phyloP scores from a whole-genome alignment of 2,329 filamentous ascomycete genomes.

The Pseudopyrenochaeta lycopersici region DNA sequence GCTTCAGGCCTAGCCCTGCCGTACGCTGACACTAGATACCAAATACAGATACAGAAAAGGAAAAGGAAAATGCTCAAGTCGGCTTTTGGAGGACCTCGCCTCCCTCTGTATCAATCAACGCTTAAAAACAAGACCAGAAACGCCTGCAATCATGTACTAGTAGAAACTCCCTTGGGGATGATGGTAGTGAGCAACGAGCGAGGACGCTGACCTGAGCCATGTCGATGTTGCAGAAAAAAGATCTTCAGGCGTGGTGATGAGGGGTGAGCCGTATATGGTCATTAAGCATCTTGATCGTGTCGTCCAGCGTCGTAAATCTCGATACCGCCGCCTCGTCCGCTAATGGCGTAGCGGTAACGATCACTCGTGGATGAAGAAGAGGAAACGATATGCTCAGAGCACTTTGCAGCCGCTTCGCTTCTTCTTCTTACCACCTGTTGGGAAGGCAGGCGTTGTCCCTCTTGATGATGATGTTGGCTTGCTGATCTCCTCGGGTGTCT shows the following conservation, averaged over 20 bases:
- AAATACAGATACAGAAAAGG: conserved; percentile 46
- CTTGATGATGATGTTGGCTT: conserved; percentile 20
- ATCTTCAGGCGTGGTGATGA: conserved; percentile 37
- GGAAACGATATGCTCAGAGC: conserved; percentile 36
- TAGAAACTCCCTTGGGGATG: conserved; percentile 19
- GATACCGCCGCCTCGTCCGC: conserved; percentile 33
- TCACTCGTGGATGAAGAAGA: conserved; percentile 19
- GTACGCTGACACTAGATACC: conserved; percentile 38
- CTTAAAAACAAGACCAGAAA: conserved; percentile 26
- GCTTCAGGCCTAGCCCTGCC: conserved; percentile 7
- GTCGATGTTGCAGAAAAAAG: conserved; percentile 19
- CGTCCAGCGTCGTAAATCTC: conserved; percentile 52
- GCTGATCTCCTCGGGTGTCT: conserved; percentile 34
- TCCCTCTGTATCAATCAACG: conserved; percentile 24
- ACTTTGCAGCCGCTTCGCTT: conserved; percentile 51
- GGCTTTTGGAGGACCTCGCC: conserved; percentile 21
- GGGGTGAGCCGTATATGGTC: conserved; percentile 36
- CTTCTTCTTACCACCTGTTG: conserved; percentile 48
- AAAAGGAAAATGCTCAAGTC: conserved; percentile 35
- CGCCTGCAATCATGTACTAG: conserved; percentile 36
- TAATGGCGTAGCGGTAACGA: not conserved
- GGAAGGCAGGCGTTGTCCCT: conserved; percentile 30
- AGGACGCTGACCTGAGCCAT: not conserved
- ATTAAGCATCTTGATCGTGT: conserved; percentile 52
- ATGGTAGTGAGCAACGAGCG: conserved; percentile 5